Percentiles rank a stretch among this genome's conserved stretches.
phyloP scores from a whole-genome alignment of 257 asterid species.

The Coffea canephora region DNA sequence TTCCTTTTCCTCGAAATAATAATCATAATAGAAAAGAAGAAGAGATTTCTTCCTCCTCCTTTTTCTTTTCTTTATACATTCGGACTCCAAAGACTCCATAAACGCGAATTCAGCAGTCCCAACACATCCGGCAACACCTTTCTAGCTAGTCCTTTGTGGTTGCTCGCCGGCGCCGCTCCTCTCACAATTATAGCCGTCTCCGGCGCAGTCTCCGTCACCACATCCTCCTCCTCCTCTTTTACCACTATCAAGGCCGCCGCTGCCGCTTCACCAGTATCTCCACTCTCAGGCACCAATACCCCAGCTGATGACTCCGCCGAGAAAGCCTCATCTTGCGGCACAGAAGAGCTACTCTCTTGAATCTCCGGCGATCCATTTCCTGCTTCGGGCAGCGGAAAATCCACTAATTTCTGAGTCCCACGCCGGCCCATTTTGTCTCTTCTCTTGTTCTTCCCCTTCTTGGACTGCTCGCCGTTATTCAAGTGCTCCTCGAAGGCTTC shows the following conservation, averaged over 20 bases:
- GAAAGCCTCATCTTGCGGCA: conserved; percentile 13
- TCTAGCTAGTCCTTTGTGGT: conserved; percentile 67
- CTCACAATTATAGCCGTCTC: conserved; percentile 19
- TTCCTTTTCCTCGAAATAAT: conserved; percentile 14
- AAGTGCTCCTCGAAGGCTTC: conserved; percentile 77
- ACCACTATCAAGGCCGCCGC: not conserved
- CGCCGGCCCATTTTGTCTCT: conserved; percentile 51
- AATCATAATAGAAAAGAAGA: conserved; percentile 5
- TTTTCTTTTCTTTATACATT: conserved; percentile 34
- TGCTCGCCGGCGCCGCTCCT: conserved; percentile 20
- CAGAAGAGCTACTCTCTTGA: conserved; percentile 15
- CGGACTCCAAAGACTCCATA: conserved; percentile 94
- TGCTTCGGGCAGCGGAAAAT: not conserved
- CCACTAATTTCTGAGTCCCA: conserved; percentile 18
- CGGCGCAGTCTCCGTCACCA: conserved; percentile 26
- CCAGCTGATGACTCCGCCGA: conserved; percentile 3
- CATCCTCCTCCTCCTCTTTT: conserved; percentile 11
- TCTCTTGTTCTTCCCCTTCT: conserved; percentile 26
- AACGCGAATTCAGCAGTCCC: conserved; percentile 78
- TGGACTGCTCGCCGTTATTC: conserved; percentile 31
- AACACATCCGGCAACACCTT: conserved; percentile 86
- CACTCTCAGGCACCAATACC: conserved; percentile 1
- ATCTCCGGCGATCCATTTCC: conserved; percentile 15
- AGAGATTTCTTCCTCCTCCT: not conserved
- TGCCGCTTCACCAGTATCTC: conserved; percentile 5